phyloP scores from a whole-genome alignment of 2,329 filamentous ascomycete genomes.

The Stachybotrys elegans region DNA sequence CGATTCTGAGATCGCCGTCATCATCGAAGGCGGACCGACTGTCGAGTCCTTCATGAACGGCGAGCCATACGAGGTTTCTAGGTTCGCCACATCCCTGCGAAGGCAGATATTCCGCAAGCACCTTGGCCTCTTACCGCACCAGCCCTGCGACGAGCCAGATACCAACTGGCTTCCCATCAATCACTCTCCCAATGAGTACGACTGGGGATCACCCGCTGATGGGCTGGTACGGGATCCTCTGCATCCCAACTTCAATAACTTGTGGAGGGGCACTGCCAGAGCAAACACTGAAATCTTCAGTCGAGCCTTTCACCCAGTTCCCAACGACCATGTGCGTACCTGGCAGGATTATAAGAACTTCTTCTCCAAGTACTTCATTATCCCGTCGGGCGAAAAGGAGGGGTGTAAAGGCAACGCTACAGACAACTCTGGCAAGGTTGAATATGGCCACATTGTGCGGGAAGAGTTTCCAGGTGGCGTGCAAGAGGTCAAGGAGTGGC shows the following conservation, averaged over 20 bases:
- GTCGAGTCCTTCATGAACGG: slow-evolving; percentile 75
- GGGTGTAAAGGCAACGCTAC: slow-evolving; percentile 65
- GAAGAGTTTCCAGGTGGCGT: slow-evolving; percentile 70
- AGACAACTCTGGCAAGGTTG: slow-evolving; percentile 80
- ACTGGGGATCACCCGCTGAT: slow-evolving; percentile 52
- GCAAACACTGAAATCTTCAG: slow-evolving; percentile 71
- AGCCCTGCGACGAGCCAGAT: slow-evolving; percentile 65
- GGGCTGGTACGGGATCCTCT: slow-evolving; percentile 69
- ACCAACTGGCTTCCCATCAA: slow-evolving; percentile 69
- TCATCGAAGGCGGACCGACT: slow-evolving; percentile 76
- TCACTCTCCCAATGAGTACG: slow-evolving; percentile 60
- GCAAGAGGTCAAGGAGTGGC: slow-evolving; percentile 64
- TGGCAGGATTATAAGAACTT: background rate
- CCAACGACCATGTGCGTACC: slow-evolving; percentile 67
- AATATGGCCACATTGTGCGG: slow-evolving; percentile 69
- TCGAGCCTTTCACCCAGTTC: slow-evolving; percentile 79
- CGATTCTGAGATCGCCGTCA: slow-evolving; percentile 84
- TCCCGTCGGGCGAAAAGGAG: slow-evolving; percentile 87
- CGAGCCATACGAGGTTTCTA: slow-evolving; percentile 67
- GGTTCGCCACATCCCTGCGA: slow-evolving; percentile 75
- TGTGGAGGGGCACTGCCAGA: slow-evolving; percentile 65
- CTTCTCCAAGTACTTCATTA: slow-evolving; percentile 35
- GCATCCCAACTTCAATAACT: slow-evolving; percentile 58
- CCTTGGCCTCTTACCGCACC: slow-evolving; percentile 71
- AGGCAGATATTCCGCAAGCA: slow-evolving; percentile 88